These are phyloP conservation scores for Knoxdaviesia capensis DNA, from an alignment of 2,329 filamentous ascomycete species.

Conservation along the genomic window DNA sequence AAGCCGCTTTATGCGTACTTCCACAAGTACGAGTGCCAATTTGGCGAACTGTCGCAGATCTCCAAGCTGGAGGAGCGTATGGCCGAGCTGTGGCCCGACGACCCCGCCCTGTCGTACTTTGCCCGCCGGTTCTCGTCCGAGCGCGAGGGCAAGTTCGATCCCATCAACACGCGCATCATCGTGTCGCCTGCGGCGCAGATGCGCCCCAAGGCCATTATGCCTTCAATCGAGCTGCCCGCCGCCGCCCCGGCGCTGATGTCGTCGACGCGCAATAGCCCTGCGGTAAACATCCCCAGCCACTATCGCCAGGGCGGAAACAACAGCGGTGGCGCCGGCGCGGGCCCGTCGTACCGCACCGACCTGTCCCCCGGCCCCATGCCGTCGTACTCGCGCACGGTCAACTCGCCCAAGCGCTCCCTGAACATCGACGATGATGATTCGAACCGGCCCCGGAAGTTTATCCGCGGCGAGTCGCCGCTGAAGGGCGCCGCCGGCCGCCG, in stretches of 20 bases:
- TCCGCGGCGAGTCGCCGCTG: conserved; percentile 75
- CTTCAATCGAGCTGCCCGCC: conserved; percentile 29
- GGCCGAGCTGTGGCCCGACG: conserved; percentile 80
- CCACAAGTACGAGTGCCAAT: conserved; percentile 87
- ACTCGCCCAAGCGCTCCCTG: conserved; percentile 42
- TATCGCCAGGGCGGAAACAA: conserved; percentile 2
- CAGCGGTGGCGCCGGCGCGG: conserved; percentile 5
- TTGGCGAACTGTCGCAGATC: conserved; percentile 80
- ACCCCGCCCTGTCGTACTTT: conserved; percentile 59
- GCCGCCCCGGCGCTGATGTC: too few species aligned
- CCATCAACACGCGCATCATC: conserved; percentile 60
- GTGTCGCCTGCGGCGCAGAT: conserved; percentile 67
- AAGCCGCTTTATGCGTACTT: conserved; percentile 81
- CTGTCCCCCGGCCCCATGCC: conserved; percentile 20
- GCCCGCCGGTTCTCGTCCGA: conserved; percentile 52
- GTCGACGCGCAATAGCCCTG: conserved; percentile 24
- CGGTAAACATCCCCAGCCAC: conserved; percentile 9
- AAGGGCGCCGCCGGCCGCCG: conserved; percentile 79
- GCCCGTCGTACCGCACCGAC: conserved; percentile 12
- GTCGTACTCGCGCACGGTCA: conserved; percentile 24
- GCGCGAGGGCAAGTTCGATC: conserved; percentile 44
- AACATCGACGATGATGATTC: conserved; percentile 51
- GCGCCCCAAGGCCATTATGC: conserved; percentile 36
- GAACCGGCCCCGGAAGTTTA: conserved; percentile 65
- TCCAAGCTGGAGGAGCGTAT: conserved; percentile 82